These are phyloP conservation scores for Phytophthora pisi DNA, from an alignment of 352 stramenopile species.

Conservation along the genomic window DNA sequence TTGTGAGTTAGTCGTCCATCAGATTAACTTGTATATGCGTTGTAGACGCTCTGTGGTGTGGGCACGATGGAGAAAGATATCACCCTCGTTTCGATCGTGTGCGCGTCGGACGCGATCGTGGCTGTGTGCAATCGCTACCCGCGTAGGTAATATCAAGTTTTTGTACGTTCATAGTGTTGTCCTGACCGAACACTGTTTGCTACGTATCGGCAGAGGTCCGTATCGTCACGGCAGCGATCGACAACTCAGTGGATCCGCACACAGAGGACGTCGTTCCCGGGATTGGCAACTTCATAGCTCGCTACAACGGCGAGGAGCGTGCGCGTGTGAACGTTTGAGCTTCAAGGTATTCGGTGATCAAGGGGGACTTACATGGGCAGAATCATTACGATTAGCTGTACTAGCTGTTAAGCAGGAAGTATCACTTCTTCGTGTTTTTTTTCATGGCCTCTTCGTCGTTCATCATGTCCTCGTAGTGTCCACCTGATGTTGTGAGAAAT, in stretches of 20 bases:
- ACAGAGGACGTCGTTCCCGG: background rate
- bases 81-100: conserved; percentile 6
- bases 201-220: conserved; percentile 5
- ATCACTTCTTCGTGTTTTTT: no score
- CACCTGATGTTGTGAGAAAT: no score
- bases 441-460: no score
- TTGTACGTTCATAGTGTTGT: background rate
- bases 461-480: no score
- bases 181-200: background rate
- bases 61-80: conserved; percentile 6
- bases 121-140: conserved; percentile 8
- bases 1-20: background rate
- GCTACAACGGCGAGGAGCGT: conserved; percentile 5
- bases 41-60: conserved; percentile 1
- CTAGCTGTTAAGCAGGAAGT: no score
- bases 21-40: background rate
- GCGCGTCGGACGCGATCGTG: conserved; percentile 2
- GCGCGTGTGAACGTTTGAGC: background rate
- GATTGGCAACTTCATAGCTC: conserved; percentile 12
- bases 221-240: conserved; percentile 10
- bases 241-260: background rate
- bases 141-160: background rate
- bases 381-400: background rate
- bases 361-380: background rate
- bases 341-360: background rate